Percentiles rank a stretch among this genome's conserved stretches.
These are phyloP conservation scores for Sextonia rubra DNA, from an alignment of 164 flowering plant genomes.

Conservation along the genomic window DNA sequence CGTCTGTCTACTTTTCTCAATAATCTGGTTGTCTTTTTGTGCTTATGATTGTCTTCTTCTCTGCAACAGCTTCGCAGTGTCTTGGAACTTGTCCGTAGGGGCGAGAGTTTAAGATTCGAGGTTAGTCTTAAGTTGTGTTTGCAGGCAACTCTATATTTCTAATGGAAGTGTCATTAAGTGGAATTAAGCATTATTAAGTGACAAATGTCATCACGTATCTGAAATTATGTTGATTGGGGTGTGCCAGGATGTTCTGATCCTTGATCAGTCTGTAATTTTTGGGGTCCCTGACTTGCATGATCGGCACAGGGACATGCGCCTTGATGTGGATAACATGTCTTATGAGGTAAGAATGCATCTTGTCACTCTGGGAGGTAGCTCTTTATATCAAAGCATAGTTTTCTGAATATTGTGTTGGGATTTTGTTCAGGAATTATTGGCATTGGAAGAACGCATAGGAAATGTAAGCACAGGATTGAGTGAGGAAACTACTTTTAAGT, in stretches of 20 bases:
- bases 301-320: conserved; percentile 90
- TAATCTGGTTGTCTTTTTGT: background rate
- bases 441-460: conserved; percentile 84
- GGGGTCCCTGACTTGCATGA: conserved; percentile 77
- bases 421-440: conserved; percentile 64
- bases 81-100: conserved; percentile 73
- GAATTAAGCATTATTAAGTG: background rate
- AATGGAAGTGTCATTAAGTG: background rate
- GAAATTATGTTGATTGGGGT: background rate
- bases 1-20: no score
- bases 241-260: conserved; percentile 71
- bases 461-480: conserved; percentile 74
- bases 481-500: conserved; percentile 49
- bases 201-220: background rate
- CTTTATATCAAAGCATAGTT: background rate
- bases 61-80: conserved; percentile 67
- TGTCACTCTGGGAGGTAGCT: background rate
- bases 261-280: conserved; percentile 63
- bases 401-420: background rate
- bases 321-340: conserved; percentile 96
- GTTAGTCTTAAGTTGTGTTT: conserved; percentile 29
- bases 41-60: background rate
- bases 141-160: background rate
- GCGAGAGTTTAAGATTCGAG: conserved; percentile 79
- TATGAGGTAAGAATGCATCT: conserved; percentile 54